These are phyloP conservation scores for Cucurbita moschata DNA, from an alignment of 306 rosid species.

Conservation along the genomic window DNA sequence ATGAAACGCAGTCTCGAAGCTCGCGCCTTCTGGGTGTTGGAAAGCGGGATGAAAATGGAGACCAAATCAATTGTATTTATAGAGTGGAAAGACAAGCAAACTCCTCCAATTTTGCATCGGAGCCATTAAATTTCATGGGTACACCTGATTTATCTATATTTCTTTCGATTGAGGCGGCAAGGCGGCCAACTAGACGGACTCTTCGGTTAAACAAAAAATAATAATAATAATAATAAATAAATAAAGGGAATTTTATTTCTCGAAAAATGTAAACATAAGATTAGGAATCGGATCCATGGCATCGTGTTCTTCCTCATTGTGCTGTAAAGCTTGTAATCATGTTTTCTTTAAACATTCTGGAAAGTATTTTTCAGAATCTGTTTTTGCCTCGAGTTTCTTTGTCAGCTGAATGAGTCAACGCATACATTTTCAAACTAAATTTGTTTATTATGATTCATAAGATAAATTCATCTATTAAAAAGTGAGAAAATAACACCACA, in stretches of 20 bases:
- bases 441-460: neutral
- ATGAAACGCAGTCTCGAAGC: slow-evolving; percentile 10
- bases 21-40: neutral
- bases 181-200: neutral
- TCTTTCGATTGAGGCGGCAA: neutral
- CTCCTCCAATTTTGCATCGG: neutral
- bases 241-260: neutral
- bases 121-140: neutral
- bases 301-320: no score
- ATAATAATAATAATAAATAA: neutral
- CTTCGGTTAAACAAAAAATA: neutral
- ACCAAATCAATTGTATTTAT: neutral
- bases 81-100: neutral
- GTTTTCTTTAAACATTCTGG: neutral
- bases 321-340: neutral
- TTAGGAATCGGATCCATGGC: neutral
- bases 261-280: neutral
- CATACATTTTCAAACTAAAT: no score
- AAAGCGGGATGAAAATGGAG: neutral
- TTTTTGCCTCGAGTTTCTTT: no score
- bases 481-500: neutral
- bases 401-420: no score
- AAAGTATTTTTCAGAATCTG: no score
- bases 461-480: neutral
- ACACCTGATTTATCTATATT: neutral